These are phyloP conservation scores for Calonectria pseudoturangicola DNA, from an alignment of 2,329 filamentous ascomycete genomes.

Conservation along the genomic window DNA sequence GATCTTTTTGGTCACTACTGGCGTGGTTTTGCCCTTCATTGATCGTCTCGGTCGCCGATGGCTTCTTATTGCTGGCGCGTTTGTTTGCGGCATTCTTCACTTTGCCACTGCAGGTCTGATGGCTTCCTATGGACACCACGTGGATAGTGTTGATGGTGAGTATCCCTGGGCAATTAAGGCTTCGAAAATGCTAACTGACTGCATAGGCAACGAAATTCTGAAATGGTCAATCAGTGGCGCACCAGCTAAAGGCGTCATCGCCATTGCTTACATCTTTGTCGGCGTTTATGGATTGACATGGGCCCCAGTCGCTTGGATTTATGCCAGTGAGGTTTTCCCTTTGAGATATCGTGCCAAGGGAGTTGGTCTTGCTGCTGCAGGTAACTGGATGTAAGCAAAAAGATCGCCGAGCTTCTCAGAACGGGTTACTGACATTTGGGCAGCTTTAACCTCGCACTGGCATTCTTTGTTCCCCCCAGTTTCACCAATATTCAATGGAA, in stretches of 20 bases:
- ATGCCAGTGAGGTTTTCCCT: conserved; percentile 75
- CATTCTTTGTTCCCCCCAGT: conserved; percentile 61
- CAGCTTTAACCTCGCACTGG: conserved; percentile 64
- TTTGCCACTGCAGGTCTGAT: conserved; percentile 70
- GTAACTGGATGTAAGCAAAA: conserved; percentile 60
- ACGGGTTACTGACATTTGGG: not conserved
- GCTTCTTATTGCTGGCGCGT: conserved; percentile 67
- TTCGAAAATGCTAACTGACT: conserved; percentile 22
- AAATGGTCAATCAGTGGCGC: conserved; percentile 66
- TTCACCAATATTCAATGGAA: conserved; percentile 68
- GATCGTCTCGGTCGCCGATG: conserved; percentile 69
- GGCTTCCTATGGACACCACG: conserved; percentile 67
- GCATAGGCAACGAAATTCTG: conserved; percentile 65
- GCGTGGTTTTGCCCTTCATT: conserved; percentile 68
- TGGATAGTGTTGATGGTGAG: conserved; percentile 62
- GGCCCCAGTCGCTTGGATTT: conserved; percentile 72
- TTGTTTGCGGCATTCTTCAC: conserved; percentile 67
- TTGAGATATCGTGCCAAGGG: conserved; percentile 71
- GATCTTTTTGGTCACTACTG: conserved; percentile 73
- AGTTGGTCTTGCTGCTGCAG: conserved; percentile 70
- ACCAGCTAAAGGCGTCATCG: conserved; percentile 70
- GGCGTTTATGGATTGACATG: conserved; percentile 63
- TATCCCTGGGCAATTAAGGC: fast-evolving
- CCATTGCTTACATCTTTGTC: conserved; percentile 69
- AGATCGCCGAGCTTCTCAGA: not conserved